Percentiles rank a stretch among this genome's conserved stretches.
Conservation (phyloP, 179 eudicot species). For the Pouteria campechiana region DNA sequence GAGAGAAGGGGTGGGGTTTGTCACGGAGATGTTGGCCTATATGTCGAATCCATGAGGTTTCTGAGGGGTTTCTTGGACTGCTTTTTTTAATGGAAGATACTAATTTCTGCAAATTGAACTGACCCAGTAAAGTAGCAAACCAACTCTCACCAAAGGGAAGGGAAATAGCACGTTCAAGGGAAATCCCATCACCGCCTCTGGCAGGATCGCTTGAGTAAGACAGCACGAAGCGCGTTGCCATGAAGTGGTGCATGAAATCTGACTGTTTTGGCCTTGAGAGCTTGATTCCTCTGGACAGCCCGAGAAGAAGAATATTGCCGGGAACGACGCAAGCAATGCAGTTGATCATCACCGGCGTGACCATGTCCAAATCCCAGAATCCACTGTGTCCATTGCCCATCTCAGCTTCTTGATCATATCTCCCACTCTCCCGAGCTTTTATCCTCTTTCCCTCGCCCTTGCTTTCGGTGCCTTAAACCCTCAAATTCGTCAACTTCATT, state of each 20-base stretch:
- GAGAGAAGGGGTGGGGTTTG: slow-evolving; percentile 73
- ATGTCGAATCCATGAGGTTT: slow-evolving; percentile 44
- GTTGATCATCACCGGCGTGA: slow-evolving; percentile 58
- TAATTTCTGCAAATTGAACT: slow-evolving; percentile 70
- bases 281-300: slow-evolving; percentile 43
- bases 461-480: too few species aligned
- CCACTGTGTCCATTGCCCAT: slow-evolving; percentile 64
- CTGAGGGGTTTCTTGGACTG: slow-evolving; percentile 14
- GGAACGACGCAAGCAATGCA: slow-evolving; percentile 55
- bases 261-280: slow-evolving; percentile 64
- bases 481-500: too few species aligned
- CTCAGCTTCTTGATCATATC: slow-evolving; percentile 51
- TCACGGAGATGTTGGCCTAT: slow-evolving; percentile 41
- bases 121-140: slow-evolving; percentile 66
- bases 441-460: too few species aligned
- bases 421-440: too few species aligned
- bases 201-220: slow-evolving; percentile 19
- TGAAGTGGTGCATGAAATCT: slow-evolving; percentile 73
- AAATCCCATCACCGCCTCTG: slow-evolving; percentile 20
- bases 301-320: slow-evolving; percentile 42
- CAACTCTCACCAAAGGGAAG: slow-evolving; percentile 45
- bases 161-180: slow-evolving; percentile 53
- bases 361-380: slow-evolving; percentile 64
- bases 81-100: slow-evolving; percentile 28
- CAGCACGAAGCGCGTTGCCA: slow-evolving; percentile 56